Evolutionary conservation across 768 basidiomycete genomes (phyloP).

Genomic region (Kondoa subrosea): DNA sequence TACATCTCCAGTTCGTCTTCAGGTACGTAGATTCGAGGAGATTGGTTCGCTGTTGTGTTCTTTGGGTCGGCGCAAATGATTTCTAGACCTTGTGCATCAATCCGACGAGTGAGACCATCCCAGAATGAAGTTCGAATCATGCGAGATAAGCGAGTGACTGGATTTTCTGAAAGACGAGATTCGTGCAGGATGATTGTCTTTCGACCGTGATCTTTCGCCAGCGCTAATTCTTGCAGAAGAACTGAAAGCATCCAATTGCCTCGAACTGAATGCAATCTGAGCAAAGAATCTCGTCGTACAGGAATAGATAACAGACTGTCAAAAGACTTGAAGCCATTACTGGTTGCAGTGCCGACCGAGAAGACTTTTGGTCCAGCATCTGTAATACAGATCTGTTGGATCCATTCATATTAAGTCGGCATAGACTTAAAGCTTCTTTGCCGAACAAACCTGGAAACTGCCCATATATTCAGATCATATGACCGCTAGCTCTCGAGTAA

Average conservation of each 20-base stretch:
- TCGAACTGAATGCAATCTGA: slow-evolving; percentile 33
- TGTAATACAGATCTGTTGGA: slow-evolving; percentile 58
- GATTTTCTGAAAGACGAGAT: slow-evolving; percentile 90
- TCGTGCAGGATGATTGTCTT: slow-evolving; percentile 98
- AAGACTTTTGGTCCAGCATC: slow-evolving; percentile 95
- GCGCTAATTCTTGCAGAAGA: slow-evolving; percentile 91
- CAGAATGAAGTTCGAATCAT: slow-evolving; percentile 82
- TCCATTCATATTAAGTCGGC: not conserved
- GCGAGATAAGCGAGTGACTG: slow-evolving; percentile 83
- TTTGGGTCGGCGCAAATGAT: slow-evolving; percentile 97
- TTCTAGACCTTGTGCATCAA: slow-evolving; percentile 91
- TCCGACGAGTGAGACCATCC: slow-evolving; percentile 89
- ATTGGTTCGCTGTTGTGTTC: slow-evolving; percentile 75
- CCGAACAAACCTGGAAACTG: slow-evolving; percentile 45
- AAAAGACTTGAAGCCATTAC: slow-evolving; percentile 94
- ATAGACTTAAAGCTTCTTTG: not conserved
- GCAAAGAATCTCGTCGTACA: not conserved
- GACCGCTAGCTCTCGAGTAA: not conserved
- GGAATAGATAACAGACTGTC: slow-evolving; percentile 42
- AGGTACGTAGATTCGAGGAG: slow-evolving; percentile 88
- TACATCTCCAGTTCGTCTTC: slow-evolving; percentile 84
- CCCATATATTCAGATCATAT: not conserved
- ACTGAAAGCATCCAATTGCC: slow-evolving; percentile 99
- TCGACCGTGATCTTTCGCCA: slow-evolving; percentile 82
- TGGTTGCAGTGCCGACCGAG: slow-evolving; percentile 85